phyloP scores from a whole-genome alignment of 2,329 filamentous ascomycete species.

The Exophiala lecanii-corni region DNA sequence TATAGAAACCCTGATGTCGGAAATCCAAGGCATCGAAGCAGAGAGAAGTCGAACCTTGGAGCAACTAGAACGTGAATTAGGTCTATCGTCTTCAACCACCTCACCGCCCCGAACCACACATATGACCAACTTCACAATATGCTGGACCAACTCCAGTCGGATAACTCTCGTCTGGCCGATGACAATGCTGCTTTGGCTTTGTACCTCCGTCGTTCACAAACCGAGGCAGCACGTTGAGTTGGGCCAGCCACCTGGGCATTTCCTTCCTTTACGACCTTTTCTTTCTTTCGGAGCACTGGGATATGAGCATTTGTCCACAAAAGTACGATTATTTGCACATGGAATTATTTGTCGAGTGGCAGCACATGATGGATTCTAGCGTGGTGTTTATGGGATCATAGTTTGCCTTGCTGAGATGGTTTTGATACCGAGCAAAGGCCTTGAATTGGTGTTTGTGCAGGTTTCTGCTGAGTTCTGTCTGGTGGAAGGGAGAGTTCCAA shows the following conservation, averaged over 20 bases:
- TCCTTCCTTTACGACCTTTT: too few species aligned
- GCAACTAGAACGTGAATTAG: background rate
- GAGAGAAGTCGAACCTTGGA: conserved; percentile 2
- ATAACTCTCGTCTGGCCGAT: conserved; percentile 11
- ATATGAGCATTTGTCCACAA: too few species aligned
- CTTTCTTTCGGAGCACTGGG: too few species aligned
- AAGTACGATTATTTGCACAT: too few species aligned
- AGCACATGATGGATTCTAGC: too few species aligned
- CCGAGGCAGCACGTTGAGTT: conserved; percentile 19
- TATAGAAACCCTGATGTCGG: conserved; percentile 14
- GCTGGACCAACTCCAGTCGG: conserved; percentile 14
- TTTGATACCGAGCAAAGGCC: too few species aligned
- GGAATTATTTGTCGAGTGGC: too few species aligned
- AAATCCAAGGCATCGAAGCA: conserved; percentile 9
- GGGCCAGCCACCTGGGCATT: too few species aligned
- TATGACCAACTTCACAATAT: conserved; percentile 7
- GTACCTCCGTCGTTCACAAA: conserved; percentile 15
- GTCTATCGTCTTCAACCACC: background rate
- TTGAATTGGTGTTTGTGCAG: too few species aligned
- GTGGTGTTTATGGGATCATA: too few species aligned
- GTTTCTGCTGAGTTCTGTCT: background rate
- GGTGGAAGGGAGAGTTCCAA: background rate
- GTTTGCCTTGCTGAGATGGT: too few species aligned
- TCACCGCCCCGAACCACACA: conserved; percentile 1
- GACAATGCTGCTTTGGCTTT: conserved; percentile 11